Evolutionary conservation across 2,329 filamentous ascomycete genomes (phyloP).

Genomic region (Triangularia setosa): DNA sequence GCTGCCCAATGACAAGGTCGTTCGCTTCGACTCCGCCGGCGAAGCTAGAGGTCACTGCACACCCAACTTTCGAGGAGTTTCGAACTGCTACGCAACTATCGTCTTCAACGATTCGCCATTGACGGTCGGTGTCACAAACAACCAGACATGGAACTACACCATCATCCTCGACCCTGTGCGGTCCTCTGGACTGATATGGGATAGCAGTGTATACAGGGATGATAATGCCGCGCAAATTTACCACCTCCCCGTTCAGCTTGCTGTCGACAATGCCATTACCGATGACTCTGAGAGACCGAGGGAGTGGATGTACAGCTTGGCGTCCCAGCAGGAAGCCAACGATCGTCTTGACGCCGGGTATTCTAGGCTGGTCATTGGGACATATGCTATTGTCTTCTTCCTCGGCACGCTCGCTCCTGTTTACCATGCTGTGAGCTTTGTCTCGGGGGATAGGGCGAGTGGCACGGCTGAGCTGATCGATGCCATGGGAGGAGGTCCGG

Average conservation of each 20-base stretch:
- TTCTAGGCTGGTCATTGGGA: conserved; percentile 30
- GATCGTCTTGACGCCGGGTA: neutral
- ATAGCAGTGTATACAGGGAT: conserved; percentile 45
- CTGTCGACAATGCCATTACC: conserved; percentile 34
- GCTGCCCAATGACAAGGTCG: conserved; percentile 18
- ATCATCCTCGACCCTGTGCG: conserved; percentile 26
- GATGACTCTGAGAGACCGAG: conserved; percentile 23
- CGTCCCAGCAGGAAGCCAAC: conserved; percentile 15
- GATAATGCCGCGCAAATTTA: conserved; percentile 24
- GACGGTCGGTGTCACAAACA: conserved; percentile 15
- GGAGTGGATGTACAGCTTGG: conserved; percentile 21
- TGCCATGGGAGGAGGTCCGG: conserved; percentile 42
- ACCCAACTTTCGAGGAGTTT: conserved; percentile 28
- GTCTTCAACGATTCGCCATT: conserved; percentile 31
- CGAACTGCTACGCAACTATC: conserved; percentile 30
- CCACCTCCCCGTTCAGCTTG: conserved; percentile 30
- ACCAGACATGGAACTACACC: conserved; percentile 30
- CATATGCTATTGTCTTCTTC: conserved; percentile 27
- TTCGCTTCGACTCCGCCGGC: conserved; percentile 20
- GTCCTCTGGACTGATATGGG: conserved; percentile 32
- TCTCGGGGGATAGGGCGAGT: conserved; percentile 31
- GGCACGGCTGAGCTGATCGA: conserved; percentile 34
- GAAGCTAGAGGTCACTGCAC: conserved; percentile 23
- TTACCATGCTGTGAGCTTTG: conserved; percentile 19
- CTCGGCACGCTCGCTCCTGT: conserved; percentile 19